Evolutionary conservation across 176 grass and related monocot species (phyloP), one percentile per base, ranked within the genome.

Genomic region (Hyparrhenia diplandra): DNA sequence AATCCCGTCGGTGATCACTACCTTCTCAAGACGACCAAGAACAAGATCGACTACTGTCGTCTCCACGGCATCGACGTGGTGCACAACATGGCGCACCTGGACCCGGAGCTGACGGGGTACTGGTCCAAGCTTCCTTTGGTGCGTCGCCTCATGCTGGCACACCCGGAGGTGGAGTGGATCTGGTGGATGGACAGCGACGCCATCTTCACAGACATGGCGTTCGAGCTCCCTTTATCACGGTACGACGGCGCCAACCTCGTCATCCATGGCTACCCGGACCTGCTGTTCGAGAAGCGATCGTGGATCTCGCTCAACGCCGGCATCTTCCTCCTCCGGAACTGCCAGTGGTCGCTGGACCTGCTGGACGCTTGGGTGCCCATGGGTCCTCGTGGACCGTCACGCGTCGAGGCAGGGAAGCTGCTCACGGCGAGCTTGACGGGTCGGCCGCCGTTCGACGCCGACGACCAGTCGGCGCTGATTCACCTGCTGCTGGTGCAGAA

Each of bases 141-240:
- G 6, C 88, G 93, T 0, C 87, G 82, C 35, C 93, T 96, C 2
- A 92, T 96, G 90, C 81, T 96, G 6, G 86, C 93, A 4, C 93
- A 96, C 71, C 90, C 93, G 76, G 93, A 96, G 88, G 78, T 84
- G 28, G 93, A 96, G 90, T 96, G 93, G 93, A 39, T 92, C 42
- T 92, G 93, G 93, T 96, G 93, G 93, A 62, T 96, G 83, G 93
- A 96, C 90, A 71, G 82, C 81, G 88, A 90, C 79, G 90, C 93
- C 10, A 36, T 96, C 32, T 84, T 96, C 87, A 96, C 93, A 39
- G 93, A 95, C 90, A 95, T 95, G 90, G 93, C 82, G 11, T 95
- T 95, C 81, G 85, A 88, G 70, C 82, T 92, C 68, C 93, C 93
- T 1, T 62, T 92, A 11, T 5, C 20, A 0, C 86, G 84, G 30